Conservation (phyloP, 495 filamentous ascomycete genomes). For the Talaromyces adpressus region DNA sequence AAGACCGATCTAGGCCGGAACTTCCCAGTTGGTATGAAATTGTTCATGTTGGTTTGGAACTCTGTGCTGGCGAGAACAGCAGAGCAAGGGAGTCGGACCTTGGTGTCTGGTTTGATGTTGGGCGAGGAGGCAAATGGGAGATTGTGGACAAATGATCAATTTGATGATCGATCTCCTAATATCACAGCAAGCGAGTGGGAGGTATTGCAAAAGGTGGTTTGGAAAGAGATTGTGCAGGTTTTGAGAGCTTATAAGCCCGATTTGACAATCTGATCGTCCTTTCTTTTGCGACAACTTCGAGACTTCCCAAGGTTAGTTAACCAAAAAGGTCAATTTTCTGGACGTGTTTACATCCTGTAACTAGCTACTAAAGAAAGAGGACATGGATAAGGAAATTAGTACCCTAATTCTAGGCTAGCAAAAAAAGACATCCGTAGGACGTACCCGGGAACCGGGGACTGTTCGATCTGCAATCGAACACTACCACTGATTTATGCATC, state of each 20-base stretch:
- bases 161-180: constrained; percentile 1
- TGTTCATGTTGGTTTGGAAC: constrained; percentile 1
- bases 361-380: too few relatives aligned
- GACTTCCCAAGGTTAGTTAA: too few relatives aligned
- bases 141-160: background rate
- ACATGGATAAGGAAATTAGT: too few relatives aligned
- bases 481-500: background rate
- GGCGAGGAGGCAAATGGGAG: constrained; percentile 16
- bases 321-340: too few relatives aligned
- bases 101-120: constrained; percentile 22
- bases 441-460: background rate
- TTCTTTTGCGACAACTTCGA: background rate
- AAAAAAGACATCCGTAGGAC: background rate
- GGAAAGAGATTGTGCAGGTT: background rate
- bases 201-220: background rate
- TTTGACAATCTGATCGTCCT: background rate
- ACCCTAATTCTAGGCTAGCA: too few relatives aligned
- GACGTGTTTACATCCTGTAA: too few relatives aligned
- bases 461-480: background rate
- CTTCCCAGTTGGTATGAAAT: background rate
- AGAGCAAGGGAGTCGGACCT: constrained; percentile 27
- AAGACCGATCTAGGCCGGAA: constrained; percentile 1
- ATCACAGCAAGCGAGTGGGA: background rate
- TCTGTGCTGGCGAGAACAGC: constrained; percentile 25
- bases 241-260: constrained; percentile 1